These are phyloP conservation scores for Cercospora beticola DNA, from an alignment of 2,329 filamentous ascomycete species.

Conservation along the genomic window DNA sequence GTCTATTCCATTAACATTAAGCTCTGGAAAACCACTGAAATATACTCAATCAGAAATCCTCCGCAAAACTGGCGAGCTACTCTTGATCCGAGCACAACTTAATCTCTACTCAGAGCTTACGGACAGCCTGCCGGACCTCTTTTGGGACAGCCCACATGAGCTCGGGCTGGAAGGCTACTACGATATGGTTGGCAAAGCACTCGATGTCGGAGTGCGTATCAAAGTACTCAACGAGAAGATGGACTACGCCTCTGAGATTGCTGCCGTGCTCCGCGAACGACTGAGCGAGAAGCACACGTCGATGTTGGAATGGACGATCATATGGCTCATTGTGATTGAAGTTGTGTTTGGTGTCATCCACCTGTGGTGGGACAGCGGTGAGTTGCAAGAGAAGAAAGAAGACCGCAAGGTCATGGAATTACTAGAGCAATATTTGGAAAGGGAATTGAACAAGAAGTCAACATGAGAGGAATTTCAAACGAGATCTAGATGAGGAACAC, in stretches of 20 bases:
- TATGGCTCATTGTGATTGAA: conserved; percentile 87
- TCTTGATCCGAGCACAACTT: conserved; percentile 84
- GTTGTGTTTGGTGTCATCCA: conserved; percentile 81
- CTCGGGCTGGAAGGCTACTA: conserved; percentile 92
- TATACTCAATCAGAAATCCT: conserved; percentile 77
- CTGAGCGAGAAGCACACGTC: conserved; percentile 76
- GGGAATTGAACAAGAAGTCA: conserved; percentile 19
- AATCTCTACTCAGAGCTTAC: conserved; percentile 97
- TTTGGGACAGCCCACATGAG: conserved; percentile 91
- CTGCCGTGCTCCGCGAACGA: conserved; percentile 80
- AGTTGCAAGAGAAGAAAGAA: conserved; percentile 45
- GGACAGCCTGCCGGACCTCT: conserved; percentile 89
- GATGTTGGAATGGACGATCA: conserved; percentile 92
- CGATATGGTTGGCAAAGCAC: conserved; percentile 82
- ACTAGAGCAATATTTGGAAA: conserved; percentile 40
- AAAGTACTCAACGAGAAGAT: conserved; percentile 93
- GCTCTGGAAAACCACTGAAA: conserved; percentile 62
- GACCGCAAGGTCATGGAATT: conserved; percentile 44
- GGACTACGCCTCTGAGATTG: conserved; percentile 96
- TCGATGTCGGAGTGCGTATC: conserved; percentile 90
- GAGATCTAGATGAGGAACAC: not conserved
- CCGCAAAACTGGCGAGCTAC: conserved; percentile 87
- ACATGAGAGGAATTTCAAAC: not conserved
- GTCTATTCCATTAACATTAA: conserved; percentile 75
- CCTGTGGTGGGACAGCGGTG: conserved; percentile 63